Base-by-base conservation (phyloP, 2,329 filamentous ascomycete genomes). In the Aspergillus costaricaensis region DNA sequence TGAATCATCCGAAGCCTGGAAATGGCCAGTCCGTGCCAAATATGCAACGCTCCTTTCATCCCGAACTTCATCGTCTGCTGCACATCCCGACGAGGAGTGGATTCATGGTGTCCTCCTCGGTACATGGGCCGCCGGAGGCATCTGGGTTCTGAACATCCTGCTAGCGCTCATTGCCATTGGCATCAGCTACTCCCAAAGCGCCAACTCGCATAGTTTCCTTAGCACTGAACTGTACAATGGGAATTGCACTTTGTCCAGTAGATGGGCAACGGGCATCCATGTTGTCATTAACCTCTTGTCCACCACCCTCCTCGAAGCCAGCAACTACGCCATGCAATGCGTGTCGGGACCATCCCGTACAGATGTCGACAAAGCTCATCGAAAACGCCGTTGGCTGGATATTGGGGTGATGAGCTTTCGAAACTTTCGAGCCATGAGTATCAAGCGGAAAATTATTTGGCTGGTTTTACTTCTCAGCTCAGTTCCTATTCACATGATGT, bases 281-380 rank as follows among this genome's bases (percentile, higher is more conserved):
- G 65, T 84, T 25, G 58, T 77, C 2, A 79, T 85, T 66, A 85
- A 85, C 68, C 58, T 75, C 1, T 69, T 83, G 32, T 77, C 77
- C 30, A 82, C 81, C 0, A 57, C 76, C 1, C 59, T 84, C 15
- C 73, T 84, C 0, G 74, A 76, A 1, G 80, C 80, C 4, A 81
- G 78, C 41, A 83, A 83, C 65, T 83, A 81, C 60, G 79, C 76
- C 58, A 84, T 84, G 80, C 83, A 86, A 61, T 74, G 79, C 19
- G 68, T 86, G 12, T 77, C 72, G 12, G 77, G 82, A 0, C 83
- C 84, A 0, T 84, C 80, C 0, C 71, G 84, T 23, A 60, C 67
- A 8, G 81, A 85, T 43, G 68, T 85, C 10, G 79, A 86, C 51
- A 64, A 62, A 14, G 82, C 81, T 0, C 84, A 86, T 69, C 53